Conservation (phyloP, 2,329 filamentous ascomycete species). For the Hymenoscyphus infarciens region DNA sequence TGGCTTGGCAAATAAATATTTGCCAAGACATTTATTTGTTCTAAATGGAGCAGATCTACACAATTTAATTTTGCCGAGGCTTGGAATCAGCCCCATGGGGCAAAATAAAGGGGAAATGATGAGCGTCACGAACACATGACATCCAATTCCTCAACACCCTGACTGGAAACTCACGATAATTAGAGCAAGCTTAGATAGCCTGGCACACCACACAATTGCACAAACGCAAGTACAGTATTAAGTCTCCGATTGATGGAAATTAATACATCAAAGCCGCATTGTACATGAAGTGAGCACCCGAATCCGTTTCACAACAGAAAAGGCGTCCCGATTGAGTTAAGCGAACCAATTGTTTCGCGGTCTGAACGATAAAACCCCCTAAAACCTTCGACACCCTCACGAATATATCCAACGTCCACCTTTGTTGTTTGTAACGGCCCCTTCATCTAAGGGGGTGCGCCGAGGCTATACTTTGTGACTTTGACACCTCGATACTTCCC, state of each 20-base stretch:
- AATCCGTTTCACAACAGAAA: not conserved
- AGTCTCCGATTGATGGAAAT: not conserved
- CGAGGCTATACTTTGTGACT: not conserved
- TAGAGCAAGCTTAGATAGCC: not conserved
- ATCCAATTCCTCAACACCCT: not conserved
- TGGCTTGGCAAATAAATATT: too few species aligned
- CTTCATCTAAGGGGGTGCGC: not conserved
- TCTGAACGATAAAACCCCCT: not conserved
- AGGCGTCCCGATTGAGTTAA: not conserved
- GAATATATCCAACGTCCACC: not conserved
- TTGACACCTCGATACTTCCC: not conserved
- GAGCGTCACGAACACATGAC: too few species aligned
- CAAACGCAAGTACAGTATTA: not conserved
- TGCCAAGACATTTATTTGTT: too few species aligned
- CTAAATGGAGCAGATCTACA: too few species aligned
- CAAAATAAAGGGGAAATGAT: too few species aligned
- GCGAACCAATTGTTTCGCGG: not conserved
- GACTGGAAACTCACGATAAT: not conserved
- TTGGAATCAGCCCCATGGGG: too few species aligned
- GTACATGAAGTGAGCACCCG: not conserved
- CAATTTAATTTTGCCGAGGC: too few species aligned
- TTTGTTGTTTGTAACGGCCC: not conserved
- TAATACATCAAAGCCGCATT: not conserved
- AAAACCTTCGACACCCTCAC: not conserved
- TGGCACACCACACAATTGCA: not conserved